Evolutionary conservation across 176 grass and related monocot genomes (phyloP).

Genomic region (Coix lacrymajobi): DNA sequence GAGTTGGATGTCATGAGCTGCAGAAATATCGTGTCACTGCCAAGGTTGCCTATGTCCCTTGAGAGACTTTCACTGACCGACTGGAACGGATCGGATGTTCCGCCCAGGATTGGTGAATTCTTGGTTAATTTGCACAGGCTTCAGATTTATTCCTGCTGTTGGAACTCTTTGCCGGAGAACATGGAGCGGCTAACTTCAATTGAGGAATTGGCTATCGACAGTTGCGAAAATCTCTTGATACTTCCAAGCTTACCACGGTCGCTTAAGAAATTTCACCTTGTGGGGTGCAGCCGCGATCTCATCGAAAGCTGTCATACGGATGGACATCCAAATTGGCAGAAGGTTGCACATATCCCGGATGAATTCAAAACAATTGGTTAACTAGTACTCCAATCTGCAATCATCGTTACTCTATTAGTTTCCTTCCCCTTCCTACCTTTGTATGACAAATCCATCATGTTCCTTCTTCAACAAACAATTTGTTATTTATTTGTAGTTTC

Average conservation of each 20-base stretch:
- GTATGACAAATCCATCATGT: too few relatives aligned
- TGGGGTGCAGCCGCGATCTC: neutral
- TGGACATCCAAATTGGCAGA: slow-evolving; percentile 7
- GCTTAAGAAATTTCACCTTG: neutral
- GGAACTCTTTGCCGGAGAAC: neutral
- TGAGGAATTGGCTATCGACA: neutral
- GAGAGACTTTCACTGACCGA: neutral
- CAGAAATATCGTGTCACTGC: neutral
- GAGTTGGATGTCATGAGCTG: neutral
- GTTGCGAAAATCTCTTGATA: neutral
- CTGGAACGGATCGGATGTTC: too few relatives aligned
- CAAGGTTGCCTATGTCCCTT: neutral
- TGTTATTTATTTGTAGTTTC: too few relatives aligned
- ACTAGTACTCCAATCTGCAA: too few relatives aligned
- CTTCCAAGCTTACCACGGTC: neutral
- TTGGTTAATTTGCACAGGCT: too few relatives aligned
- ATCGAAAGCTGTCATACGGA: neutral
- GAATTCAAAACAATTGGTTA: too few relatives aligned
- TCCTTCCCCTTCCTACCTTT: too few relatives aligned
- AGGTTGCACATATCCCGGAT: neutral
- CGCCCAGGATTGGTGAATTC: too few relatives aligned
- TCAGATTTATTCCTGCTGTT: neutral
- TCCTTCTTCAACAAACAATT: too few relatives aligned
- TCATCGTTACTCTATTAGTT: too few relatives aligned
- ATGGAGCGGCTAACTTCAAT: neutral